Conservation (phyloP, 2,329 filamentous ascomycete genomes). For the Pseudogymnoascus sp. region DNA sequence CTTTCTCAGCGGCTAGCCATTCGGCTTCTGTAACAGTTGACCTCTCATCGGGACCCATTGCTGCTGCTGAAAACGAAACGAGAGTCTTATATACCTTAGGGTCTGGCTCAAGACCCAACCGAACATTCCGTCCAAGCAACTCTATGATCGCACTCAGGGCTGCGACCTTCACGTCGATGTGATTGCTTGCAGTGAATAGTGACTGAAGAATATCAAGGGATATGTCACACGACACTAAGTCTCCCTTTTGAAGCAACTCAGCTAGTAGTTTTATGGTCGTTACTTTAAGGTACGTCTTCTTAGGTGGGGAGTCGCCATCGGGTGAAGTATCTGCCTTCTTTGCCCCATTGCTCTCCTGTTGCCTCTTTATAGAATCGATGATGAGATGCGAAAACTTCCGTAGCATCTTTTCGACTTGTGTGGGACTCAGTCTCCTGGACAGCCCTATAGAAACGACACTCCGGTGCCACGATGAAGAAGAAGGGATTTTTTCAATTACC, state of each 20-base stretch:
- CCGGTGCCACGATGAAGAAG: neutral
- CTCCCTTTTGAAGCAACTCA: neutral
- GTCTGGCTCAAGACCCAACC: neutral
- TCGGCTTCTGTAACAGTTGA: neutral
- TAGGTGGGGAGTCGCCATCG: neutral
- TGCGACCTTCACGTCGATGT: neutral
- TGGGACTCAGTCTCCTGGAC: neutral
- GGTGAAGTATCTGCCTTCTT: neutral
- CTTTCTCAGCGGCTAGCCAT: neutral
- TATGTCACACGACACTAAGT: neutral
- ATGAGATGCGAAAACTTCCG: neutral
- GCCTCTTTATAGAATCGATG: neutral
- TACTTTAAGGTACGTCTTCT: neutral
- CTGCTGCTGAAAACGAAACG: neutral
- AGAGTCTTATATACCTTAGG: neutral
- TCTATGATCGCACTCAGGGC: neutral
- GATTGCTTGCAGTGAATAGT: neutral
- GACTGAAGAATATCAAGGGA: neutral
- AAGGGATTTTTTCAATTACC: neutral
- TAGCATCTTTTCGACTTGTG: neutral
- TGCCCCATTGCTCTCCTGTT: neutral
- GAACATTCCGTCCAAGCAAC: neutral
- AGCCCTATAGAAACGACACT: neutral
- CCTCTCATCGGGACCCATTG: neutral
- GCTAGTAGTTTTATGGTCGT: neutral